Percentiles rank a stretch among this genome's conserved stretches.
Evolutionary conservation across 805 yeast species (phyloP).

Genomic region (Starmerella davenportii): DNA sequence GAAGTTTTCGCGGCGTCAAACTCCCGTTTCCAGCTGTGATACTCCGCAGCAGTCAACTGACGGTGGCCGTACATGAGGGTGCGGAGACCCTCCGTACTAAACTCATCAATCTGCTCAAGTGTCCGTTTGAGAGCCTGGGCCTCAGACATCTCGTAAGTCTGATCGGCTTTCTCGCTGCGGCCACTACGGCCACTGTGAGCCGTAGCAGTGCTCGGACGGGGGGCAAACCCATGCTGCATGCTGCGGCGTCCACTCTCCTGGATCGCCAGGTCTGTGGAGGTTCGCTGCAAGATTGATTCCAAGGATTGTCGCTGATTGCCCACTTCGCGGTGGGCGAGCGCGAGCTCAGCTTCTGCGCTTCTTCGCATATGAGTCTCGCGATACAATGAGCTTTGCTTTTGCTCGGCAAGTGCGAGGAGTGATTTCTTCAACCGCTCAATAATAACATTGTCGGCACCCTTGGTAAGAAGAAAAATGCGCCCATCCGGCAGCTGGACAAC

Average conservation of each 20-base stretch:
- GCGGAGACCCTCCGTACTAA: conserved; percentile 85
- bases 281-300: conserved; percentile 10
- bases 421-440: conserved; percentile 42
- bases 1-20: conserved; percentile 67
- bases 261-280: conserved; percentile 12
- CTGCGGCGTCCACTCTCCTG: conserved; percentile 16
- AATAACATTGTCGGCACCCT: conserved; percentile 90
- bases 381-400: conserved; percentile 48
- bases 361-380: conserved; percentile 43
- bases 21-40: conserved; percentile 44
- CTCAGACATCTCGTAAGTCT: conserved; percentile 36
- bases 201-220: background rate
- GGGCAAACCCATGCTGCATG: conserved; percentile 5
- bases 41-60: conserved; percentile 45
- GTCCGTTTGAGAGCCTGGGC: conserved; percentile 68
- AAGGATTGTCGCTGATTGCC: background rate
- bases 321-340: conserved; percentile 7
- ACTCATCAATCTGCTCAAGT: conserved; percentile 77
- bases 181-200: background rate
- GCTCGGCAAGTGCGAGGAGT: conserved; percentile 37
- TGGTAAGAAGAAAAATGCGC: conserved; percentile 60
- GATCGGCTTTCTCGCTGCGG: background rate
- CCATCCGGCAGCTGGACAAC: conserved; percentile 60
- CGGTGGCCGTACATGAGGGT: conserved; percentile 70
- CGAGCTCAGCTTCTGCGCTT: conserved; percentile 45